These are phyloP conservation scores for Miamiensis avidus DNA, from an alignment of 169 alveolate species.

Conservation along the genomic window DNA sequence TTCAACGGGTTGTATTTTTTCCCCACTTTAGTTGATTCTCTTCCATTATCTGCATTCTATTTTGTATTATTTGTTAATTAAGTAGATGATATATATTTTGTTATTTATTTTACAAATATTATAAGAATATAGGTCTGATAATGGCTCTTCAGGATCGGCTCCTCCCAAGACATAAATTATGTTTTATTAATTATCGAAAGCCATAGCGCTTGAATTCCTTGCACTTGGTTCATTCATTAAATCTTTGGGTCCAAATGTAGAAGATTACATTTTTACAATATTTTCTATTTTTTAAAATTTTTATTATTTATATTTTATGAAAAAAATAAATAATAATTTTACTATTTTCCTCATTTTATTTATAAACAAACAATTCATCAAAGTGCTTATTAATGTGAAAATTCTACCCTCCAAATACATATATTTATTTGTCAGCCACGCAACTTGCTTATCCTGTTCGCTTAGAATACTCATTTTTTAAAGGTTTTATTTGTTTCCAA, in stretches of 20 bases:
- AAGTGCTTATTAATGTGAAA: conserved; percentile 12
- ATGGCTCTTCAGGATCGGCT: conserved; percentile 28
- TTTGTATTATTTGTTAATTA: too few relatives aligned
- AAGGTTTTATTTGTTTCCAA: conserved; percentile 11
- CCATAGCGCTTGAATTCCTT: conserved; percentile 19
- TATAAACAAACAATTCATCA: conserved; percentile 4
- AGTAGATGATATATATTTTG: too few relatives aligned
- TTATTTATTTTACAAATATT: not conserved
- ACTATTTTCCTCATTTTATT: not conserved
- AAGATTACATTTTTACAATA: not conserved
- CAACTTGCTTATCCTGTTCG: conserved; percentile 17
- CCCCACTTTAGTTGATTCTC: not conserved
- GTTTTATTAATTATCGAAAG: conserved; percentile 1
- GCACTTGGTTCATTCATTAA: conserved; percentile 6
- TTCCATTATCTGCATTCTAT: conserved; percentile 1
- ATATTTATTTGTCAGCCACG: not conserved
- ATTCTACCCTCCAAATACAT: conserved; percentile 25
- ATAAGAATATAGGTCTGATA: conserved; percentile 4
- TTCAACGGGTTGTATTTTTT: conserved; percentile 9
- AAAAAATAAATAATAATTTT: not conserved
- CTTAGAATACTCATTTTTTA: not conserved
- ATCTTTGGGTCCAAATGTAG: not conserved
- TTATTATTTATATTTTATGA: not conserved
- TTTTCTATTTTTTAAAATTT: not conserved
- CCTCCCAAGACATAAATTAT: conserved; percentile 14